Conservation (phyloP, 148 eudicot species). For the Diospyros lotus region DNA sequence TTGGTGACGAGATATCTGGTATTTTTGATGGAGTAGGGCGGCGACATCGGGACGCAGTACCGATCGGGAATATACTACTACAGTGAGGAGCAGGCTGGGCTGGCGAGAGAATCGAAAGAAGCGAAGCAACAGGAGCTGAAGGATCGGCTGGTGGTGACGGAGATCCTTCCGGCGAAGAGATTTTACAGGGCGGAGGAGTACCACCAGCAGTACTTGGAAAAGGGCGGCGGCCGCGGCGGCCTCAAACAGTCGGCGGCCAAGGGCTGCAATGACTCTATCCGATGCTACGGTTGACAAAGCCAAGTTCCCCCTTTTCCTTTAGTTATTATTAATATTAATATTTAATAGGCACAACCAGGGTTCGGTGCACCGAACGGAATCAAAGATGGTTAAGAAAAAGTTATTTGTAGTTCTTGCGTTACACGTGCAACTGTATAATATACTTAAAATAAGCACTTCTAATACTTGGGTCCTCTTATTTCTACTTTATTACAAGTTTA, state of each 20-base stretch:
- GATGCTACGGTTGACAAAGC: constrained; percentile 67
- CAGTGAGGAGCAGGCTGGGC: constrained; percentile 61
- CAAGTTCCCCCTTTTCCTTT: no score
- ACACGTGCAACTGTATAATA: no score
- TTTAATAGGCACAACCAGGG: no score
- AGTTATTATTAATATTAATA: no score
- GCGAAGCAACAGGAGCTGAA: constrained; percentile 59
- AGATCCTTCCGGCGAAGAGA: constrained; percentile 80
- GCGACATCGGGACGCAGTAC: constrained; percentile 86
- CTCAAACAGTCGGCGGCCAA: constrained; percentile 68
- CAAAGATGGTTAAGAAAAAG: no score
- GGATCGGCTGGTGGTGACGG: constrained; percentile 60
- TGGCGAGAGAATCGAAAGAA: constrained; percentile 68
- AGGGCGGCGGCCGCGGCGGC: constrained; percentile 68
- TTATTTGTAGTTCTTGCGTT: no score
- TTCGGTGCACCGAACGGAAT: no score
- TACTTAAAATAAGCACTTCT: no score
- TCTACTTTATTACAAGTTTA: no score
- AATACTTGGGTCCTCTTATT: no score
- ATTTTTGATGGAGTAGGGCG: constrained; percentile 33
- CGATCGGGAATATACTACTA: constrained; percentile 93
- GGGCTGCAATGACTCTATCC: constrained; percentile 86
- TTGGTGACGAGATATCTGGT: no score
- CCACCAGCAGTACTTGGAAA: constrained; percentile 89
- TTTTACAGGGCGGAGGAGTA: constrained; percentile 94